Evolutionary conservation across 805 yeast genomes (phyloP).

Genomic region (Phaffomyces thermotolerans): DNA sequence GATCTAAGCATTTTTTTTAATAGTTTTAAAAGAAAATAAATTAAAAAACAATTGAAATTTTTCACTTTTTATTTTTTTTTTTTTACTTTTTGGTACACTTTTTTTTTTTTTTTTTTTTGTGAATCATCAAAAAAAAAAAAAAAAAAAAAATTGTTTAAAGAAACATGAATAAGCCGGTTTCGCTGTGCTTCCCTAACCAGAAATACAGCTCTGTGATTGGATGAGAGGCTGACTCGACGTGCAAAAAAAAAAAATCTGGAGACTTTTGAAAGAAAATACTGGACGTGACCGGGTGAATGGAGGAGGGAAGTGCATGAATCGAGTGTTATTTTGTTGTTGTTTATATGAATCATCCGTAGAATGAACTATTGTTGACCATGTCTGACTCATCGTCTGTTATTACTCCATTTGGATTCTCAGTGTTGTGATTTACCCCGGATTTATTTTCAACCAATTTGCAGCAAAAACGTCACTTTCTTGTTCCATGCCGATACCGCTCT

Average conservation of each 20-base stretch:
- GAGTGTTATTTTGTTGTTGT: too few species aligned
- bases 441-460: too few species aligned
- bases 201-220: not conserved
- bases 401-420: not conserved
- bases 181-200: not conserved
- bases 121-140: not conserved
- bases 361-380: too few species aligned
- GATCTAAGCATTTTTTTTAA: not conserved
- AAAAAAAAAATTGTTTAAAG: too few species aligned
- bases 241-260: too few species aligned
- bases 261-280: too few species aligned
- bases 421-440: not conserved
- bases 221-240: not conserved
- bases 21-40: too few species aligned
- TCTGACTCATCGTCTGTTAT: not conserved
- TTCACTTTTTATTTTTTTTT: not conserved
- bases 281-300: not conserved
- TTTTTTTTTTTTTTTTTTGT: not conserved
- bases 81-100: not conserved
- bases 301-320: too few species aligned
- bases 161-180: not conserved
- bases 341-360: too few species aligned
- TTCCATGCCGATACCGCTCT: not conserved
- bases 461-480: not conserved
- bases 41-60: not conserved